phyloP scores from a whole-genome alignment of 2,329 filamentous ascomycete genomes.

The Verticillium zaregamsianum region DNA sequence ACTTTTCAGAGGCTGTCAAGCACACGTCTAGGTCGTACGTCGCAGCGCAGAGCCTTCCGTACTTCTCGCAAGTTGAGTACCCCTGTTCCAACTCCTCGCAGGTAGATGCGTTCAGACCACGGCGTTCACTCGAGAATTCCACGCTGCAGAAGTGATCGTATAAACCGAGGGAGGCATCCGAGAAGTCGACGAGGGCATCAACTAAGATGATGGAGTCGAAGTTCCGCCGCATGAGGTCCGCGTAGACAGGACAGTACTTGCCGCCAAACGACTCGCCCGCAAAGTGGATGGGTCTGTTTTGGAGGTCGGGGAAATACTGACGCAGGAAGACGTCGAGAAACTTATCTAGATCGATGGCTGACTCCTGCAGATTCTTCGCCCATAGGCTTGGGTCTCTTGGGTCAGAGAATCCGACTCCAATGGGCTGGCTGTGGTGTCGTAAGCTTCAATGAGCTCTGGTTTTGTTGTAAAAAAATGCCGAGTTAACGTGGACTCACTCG shows the following conservation, averaged over 20 bases:
- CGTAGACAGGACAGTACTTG: conserved; percentile 14
- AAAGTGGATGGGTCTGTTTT: conserved; percentile 10
- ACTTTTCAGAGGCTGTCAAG: not conserved
- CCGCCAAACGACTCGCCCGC: conserved; percentile 16
- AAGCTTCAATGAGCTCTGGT: too few relatives aligned
- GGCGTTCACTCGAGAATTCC: too few relatives aligned
- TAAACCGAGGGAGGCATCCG: conserved; percentile 3
- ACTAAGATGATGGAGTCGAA: conserved; percentile 14
- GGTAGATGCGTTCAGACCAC: conserved; percentile 7
- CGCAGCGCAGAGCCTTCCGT: not conserved
- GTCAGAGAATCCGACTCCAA: conserved; percentile 14
- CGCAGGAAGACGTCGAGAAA: conserved; percentile 14
- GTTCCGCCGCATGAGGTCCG: conserved; percentile 7
- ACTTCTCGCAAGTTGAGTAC: not conserved
- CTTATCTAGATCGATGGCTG: conserved; percentile 13
- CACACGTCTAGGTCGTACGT: conserved; percentile 1
- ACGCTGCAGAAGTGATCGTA: conserved; percentile 16
- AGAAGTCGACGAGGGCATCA: conserved; percentile 12
- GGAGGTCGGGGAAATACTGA: conserved; percentile 12
- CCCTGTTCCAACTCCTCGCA: conserved; percentile 5
- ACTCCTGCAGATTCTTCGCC: conserved; percentile 11
- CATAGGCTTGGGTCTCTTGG: conserved; percentile 9
- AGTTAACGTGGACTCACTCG: too few relatives aligned
- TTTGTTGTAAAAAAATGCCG: too few relatives aligned
- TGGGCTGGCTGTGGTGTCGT: too few relatives aligned